Percentiles rank a stretch among this genome's conserved stretches.
Evolutionary conservation across 164 flowering plant genomes (phyloP).

Genomic region (Euptelea pleiosperma): DNA sequence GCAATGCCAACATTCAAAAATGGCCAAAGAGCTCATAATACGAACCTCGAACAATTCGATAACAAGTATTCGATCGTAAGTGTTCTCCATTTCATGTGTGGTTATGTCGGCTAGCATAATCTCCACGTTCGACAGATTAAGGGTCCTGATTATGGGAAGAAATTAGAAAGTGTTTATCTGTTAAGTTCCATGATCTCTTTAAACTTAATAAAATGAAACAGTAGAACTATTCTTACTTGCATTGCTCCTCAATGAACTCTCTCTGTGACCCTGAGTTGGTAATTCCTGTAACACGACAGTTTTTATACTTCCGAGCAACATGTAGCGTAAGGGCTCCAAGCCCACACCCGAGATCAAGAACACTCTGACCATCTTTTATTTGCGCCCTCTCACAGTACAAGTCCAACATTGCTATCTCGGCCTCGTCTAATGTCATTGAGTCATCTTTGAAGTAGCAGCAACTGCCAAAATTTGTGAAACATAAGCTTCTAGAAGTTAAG

Average conservation of each 20-base stretch:
- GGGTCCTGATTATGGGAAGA: slow-evolving; percentile 5
- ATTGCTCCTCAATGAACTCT: slow-evolving; percentile 3
- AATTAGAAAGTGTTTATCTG: background rate
- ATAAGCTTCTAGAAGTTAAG: too few species aligned
- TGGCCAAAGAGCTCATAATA: background rate
- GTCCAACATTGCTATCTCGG: slow-evolving; percentile 14
- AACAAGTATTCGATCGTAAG: slow-evolving; percentile 16
- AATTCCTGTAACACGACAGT: slow-evolving; percentile 9
- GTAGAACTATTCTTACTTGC: slow-evolving; percentile 2
- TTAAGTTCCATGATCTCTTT: too few species aligned
- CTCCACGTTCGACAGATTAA: slow-evolving; percentile 15
- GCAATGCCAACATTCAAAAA: too few species aligned
- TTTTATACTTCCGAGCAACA: slow-evolving; percentile 16
- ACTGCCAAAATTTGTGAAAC: background rate
- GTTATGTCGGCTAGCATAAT: slow-evolving; percentile 24
- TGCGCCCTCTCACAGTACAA: slow-evolving; percentile 12
- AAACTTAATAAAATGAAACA: too few species aligned
- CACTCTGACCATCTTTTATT: too few species aligned
- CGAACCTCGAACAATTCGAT: slow-evolving; percentile 22
- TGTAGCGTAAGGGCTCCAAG: slow-evolving; percentile 8
- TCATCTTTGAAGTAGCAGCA: slow-evolving; percentile 17
- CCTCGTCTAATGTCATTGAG: slow-evolving; percentile 7
- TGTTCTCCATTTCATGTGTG: slow-evolving; percentile 10
- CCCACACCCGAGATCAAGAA: too few species aligned
- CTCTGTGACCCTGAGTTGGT: slow-evolving; percentile 10